phyloP scores from a whole-genome alignment of 2,329 filamentous ascomycete genomes.

The Dactylellina sp. region DNA sequence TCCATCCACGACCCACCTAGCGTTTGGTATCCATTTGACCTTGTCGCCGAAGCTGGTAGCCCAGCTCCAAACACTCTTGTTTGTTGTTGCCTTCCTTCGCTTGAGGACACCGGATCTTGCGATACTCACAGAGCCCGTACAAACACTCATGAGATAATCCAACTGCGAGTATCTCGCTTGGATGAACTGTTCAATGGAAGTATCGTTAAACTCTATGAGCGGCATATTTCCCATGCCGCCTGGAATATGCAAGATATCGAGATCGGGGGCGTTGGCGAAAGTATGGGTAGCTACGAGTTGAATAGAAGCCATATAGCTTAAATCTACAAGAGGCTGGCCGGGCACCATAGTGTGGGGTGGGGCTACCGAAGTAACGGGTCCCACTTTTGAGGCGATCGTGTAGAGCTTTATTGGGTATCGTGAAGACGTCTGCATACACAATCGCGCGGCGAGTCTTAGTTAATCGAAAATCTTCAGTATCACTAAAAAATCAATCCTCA shows the following conservation, averaged over 20 bases:
- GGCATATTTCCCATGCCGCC: constrained; percentile 70
- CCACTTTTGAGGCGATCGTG: constrained; percentile 65
- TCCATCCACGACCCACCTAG: constrained; percentile 75
- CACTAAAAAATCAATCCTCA: too few relatives aligned
- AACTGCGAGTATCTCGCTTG: constrained; percentile 66
- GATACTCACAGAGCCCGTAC: constrained; percentile 73
- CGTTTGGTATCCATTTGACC: constrained; percentile 72
- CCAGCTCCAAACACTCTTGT: constrained; percentile 66
- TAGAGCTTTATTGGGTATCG: constrained; percentile 64
- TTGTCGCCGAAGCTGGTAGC: constrained; percentile 67
- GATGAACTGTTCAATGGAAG: constrained; percentile 63
- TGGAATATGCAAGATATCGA: constrained; percentile 76
- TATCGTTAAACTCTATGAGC: constrained; percentile 53
- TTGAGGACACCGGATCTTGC: constrained; percentile 73
- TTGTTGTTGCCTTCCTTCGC: constrained; percentile 73
- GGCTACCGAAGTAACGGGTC: constrained; percentile 62
- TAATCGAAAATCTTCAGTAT: too few relatives aligned
- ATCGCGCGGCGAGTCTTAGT: constrained; percentile 65
- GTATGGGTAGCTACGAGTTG: constrained; percentile 59
- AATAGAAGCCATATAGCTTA: constrained; percentile 37
- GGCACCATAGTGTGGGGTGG: constrained; percentile 23
- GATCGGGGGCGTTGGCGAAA: constrained; percentile 57
- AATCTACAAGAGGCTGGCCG: constrained; percentile 34
- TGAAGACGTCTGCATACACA: constrained; percentile 64
- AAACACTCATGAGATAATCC: constrained; percentile 73